Base-by-base conservation (phyloP, 1,139 yeast genomes). In the Blastobotrys arbuscula region DNA sequence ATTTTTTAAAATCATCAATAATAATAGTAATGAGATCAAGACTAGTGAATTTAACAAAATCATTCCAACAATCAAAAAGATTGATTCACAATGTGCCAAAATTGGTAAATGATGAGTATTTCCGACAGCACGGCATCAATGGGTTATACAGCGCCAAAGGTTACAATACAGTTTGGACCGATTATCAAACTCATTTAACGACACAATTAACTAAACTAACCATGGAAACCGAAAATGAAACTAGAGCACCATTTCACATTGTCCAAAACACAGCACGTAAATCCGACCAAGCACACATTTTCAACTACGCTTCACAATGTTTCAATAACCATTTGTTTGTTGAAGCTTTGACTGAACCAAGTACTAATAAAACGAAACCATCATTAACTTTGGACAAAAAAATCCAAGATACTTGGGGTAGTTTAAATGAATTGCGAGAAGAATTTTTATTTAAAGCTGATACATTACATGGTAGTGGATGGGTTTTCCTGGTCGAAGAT, bases 291-390 rank as follows among this genome's bases (percentile, higher is more conserved):
- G 84, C 90, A 38, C 79, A 80, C 51, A 71, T 84, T 13, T 90
- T 84, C 74, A 94, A 89, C 69, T 79, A 76, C 62, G 97, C 98
- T 12, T 85, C 96, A 3, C 96, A 86, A 65, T 83, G 90, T 2
- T 95, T 86, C 70, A 90, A 89, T 70, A 92, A 92, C 71, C 98
- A 92, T 69, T 75, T 92, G 51, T 88, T 85, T 60, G 81, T 89
- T 64, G 82, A 84, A 64, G 85, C 86, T 60, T 74, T 90, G 51
- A 54, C 57, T n/a, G 51, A 52, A 20, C 52, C 59, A 13, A 56
- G 53, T 28, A 45, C 53, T 23, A 58, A 59, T 47, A 55, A 51
- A 8, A 61, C 68, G 15, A 60, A 59, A 50, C 74, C 75, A 20
- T 54, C 63, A 50, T 52, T 64, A 23, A 54, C 56, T 39, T 56